Evolutionary conservation across 1,284 basidiomycete species (phyloP), one percentile per base, ranked within the genome.

Genomic region (Moniliella sp.): DNA sequence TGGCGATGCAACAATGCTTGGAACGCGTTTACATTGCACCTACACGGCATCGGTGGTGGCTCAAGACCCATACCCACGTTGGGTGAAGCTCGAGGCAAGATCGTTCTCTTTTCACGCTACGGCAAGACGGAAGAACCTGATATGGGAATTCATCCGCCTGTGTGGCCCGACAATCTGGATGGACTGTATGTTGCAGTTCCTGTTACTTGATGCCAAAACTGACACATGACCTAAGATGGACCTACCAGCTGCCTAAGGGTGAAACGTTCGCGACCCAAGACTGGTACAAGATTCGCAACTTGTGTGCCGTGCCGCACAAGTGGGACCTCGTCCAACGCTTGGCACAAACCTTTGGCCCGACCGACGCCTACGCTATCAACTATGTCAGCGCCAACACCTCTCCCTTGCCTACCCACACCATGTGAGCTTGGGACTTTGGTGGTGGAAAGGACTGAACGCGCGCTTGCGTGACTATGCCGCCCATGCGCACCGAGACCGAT

Each of bases 101-200:
- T 50, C 4, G 34, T 52, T 9, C 27, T 52, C 9, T 19, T 52
- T 23, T 41, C 37, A 3, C 25, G 49, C 0, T 50, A 49, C 12
- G 49, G 43, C 0, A 26, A 13, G 3, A n/a, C 28, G 1, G 18
- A n/a, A n/a, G 39, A 33, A 1, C 40, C 42, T 26, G 42, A 38
- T 10, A 46, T 41, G 0, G 48, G 49, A n/a, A 43, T 52, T 5
- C 49, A 49, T 26, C 41, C 49, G 2, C 36, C 40, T 4, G 48
- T 46, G 16, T 52, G 49, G 49, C 47, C 49, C 1, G 37, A 52
- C 31, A 39, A 31, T 8, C 32, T 32, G 4, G 29, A 41, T 18
- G 39, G 27, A 7, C 4, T n/a, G n/a, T n/a, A n/a, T n/a, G n/a
- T n/a, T n/a, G n/a, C n/a, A n/a, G n/a, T n/a, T n/a, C n/a, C n/a